Evolutionary conservation across 2,329 filamentous ascomycete species (phyloP), one percentile per base, ranked within the genome.

Genomic region (Moelleriella libera): DNA sequence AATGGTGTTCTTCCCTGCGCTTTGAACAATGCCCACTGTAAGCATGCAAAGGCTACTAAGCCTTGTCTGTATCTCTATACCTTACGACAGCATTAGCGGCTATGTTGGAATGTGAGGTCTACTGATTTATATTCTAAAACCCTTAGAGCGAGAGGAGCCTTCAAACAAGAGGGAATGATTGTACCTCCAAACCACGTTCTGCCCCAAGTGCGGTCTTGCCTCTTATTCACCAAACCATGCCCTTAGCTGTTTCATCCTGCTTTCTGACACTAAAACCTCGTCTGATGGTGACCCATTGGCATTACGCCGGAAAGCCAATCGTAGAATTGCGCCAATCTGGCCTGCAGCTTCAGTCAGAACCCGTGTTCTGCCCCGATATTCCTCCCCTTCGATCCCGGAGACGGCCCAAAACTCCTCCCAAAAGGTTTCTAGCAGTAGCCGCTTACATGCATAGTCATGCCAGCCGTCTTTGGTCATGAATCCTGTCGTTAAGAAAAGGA

Each of bases 361-460:
- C 41, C 31, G 44, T 46, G 34, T 51, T 45, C 44, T 55, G 28
- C n/a, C 30, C n/a, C 45, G 51, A 47, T 31, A 43, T 43, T 45
- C 52, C 43, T 52, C 47, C 12, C 47, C 55, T 49, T 54, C 30
- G 34, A 58, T 55, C 37, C 48, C 47, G 37, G 54, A 53, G 47
- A 47, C 49, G 44, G 31, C 14, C 57, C 54, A 60, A 44, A 62
- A 61, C 47, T 60, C 59, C 2, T 54, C 44, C 58, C 57, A 61
- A 47, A 61, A 62, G 28, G 45, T 46, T 0, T 53, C 48, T 46
- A 47, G 49, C 30, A 60, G 47, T 9, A 41, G 40, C 14, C 6
- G 39, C 43, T 53, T 52, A 47, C 54, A 60, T 32, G 51, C 40
- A 45, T 60, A 61, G 51, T 58, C 54, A 49, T 54, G 51, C 57